Percentiles rank a stretch among this genome's conserved stretches.
Evolutionary conservation across 352 stramenopile genomes (phyloP).

Genomic region (Globisporangium spiculum): DNA sequence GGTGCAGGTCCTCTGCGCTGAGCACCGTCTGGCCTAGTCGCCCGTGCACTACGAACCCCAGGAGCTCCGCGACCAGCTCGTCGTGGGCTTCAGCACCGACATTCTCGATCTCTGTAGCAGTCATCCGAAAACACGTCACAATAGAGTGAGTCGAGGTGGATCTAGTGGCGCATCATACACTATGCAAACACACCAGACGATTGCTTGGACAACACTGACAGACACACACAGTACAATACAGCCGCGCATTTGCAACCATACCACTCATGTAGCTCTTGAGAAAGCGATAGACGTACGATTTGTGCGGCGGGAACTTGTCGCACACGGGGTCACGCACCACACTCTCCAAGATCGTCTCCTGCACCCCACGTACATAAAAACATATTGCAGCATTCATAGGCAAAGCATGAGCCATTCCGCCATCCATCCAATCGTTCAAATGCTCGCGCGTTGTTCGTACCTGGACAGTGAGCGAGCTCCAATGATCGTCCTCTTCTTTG

Average conservation of each 20-base stretch:
- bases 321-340: conserved; percentile 57
- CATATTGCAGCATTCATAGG: not conserved
- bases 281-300: conserved; percentile 66
- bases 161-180: not conserved
- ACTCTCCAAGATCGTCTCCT: conserved; percentile 50
- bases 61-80: conserved; percentile 45
- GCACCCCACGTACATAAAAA: not conserved
- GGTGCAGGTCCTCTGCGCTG: conserved; percentile 60
- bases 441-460: conserved; percentile 19
- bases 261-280: conserved; percentile 66
- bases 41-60: conserved; percentile 50
- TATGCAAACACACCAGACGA: not conserved
- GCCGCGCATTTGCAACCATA: conserved; percentile 19
- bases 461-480: conserved; percentile 56
- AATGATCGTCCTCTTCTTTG: conserved; percentile 22
- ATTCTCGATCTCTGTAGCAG: conserved; percentile 49
- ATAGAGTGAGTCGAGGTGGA: not conserved
- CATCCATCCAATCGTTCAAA: conserved; percentile 7
- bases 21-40: conserved; percentile 30
- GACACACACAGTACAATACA: conserved; percentile 1
- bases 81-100: conserved; percentile 45
- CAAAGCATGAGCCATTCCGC: not conserved
- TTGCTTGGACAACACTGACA: not conserved
- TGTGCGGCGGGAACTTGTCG: conserved; percentile 56
- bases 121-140: not conserved